Conservation (phyloP, 352 stramenopile genomes). For the Plasmopara viticola region DNA sequence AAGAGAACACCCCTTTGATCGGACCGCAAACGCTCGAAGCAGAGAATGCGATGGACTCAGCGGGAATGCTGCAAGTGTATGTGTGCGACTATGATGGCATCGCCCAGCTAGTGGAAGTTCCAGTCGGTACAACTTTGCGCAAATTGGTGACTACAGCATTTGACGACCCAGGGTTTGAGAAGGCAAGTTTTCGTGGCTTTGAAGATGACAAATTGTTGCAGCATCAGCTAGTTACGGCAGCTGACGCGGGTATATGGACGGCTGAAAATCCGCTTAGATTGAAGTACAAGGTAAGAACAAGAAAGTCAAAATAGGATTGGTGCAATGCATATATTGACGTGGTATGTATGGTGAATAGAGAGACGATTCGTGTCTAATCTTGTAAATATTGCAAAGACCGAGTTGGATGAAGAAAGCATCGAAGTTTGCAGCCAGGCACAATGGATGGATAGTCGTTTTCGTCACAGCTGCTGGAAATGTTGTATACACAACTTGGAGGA, state of each 20-base stretch:
- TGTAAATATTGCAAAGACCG: too few species aligned
- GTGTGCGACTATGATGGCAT: neutral
- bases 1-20: too few species aligned
- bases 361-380: too few species aligned
- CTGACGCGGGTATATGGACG: neutral
- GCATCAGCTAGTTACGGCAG: neutral
- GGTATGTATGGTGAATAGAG: too few species aligned
- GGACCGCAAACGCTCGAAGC: too few species aligned
- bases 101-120: neutral
- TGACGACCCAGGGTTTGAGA: neutral
- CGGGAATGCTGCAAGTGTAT: neutral
- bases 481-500: too few species aligned
- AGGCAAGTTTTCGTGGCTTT: neutral
- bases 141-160: neutral
- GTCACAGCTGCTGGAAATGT: too few species aligned
- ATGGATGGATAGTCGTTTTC: too few species aligned
- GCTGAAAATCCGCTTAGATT: neutral
- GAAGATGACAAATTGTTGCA: neutral
- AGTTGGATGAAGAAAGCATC: too few species aligned
- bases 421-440: too few species aligned
- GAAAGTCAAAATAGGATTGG: too few species aligned
- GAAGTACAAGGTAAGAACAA: neutral
- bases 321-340: too few species aligned
- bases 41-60: neutral
- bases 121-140: neutral